Percentiles rank a stretch among this genome's conserved stretches.
Evolutionary conservation across 768 basidiomycete species (phyloP).

Genomic region (Dendrothele bispora): DNA sequence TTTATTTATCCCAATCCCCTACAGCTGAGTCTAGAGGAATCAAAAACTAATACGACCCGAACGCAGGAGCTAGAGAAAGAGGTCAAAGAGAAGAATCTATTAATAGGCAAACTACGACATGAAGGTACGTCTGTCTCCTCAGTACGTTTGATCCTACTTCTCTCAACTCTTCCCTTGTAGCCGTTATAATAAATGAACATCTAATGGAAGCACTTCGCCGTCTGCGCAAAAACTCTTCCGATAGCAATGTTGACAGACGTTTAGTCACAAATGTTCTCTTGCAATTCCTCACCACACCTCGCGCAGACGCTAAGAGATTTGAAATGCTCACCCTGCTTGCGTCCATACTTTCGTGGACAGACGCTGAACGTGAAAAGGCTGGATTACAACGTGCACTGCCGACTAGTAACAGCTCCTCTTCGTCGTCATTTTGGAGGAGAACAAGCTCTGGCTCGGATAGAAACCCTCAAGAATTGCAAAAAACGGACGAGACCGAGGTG

Average conservation of each 20-base stretch:
- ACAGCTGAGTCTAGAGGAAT: slow-evolving; percentile 79
- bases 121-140: slow-evolving; percentile 60
- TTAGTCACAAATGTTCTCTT: slow-evolving; percentile 94
- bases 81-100: slow-evolving; percentile 91
- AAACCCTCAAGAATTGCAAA: slow-evolving; percentile 63
- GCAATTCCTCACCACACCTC: slow-evolving; percentile 85
- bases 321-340: slow-evolving; percentile 92
- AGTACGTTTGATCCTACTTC: slow-evolving; percentile 1
- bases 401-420: slow-evolving; percentile 12
- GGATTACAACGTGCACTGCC: slow-evolving; percentile 65
- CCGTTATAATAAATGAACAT: slow-evolving; percentile 96
- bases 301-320: slow-evolving; percentile 92
- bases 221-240: slow-evolving; percentile 81
- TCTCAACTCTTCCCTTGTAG: slow-evolving; percentile 38
- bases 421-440: slow-evolving; percentile 44
- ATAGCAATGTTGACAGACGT: slow-evolving; percentile 90
- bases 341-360: slow-evolving; percentile 91
- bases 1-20: slow-evolving; percentile 4
- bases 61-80: slow-evolving; percentile 83
- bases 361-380: slow-evolving; percentile 87
- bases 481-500: slow-evolving; percentile 85
- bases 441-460: slow-evolving; percentile 32
- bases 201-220: slow-evolving; percentile 97
- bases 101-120: slow-evolving; percentile 93
- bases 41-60: slow-evolving; percentile 60